Evolutionary conservation across 768 basidiomycete species (phyloP).

Genomic region (Calvatia gigantea): DNA sequence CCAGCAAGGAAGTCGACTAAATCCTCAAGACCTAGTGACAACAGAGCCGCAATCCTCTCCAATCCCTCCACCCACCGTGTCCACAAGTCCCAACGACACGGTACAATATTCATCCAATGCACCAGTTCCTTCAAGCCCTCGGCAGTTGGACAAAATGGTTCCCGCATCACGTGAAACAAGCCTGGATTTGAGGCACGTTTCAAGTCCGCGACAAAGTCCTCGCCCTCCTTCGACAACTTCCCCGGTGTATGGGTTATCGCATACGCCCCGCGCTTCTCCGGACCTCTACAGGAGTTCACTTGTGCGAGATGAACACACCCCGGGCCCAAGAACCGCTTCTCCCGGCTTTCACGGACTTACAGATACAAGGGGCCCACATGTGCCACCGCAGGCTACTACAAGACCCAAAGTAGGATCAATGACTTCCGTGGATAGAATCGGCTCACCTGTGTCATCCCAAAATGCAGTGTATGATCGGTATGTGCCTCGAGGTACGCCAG

Average conservation of each 20-base stretch:
- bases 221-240: background rate
- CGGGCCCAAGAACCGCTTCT: slow-evolving; percentile 4
- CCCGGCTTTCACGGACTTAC: background rate
- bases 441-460: background rate
- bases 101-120: background rate
- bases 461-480: slow-evolving; percentile 29
- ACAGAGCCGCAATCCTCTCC: background rate
- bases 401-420: background rate
- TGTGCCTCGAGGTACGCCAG: slow-evolving; percentile 22
- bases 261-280: slow-evolving; percentile 1
- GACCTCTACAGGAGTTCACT: background rate
- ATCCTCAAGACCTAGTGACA: background rate
- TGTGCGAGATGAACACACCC: background rate
- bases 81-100: background rate
- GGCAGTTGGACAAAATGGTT: background rate
- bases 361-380: background rate
- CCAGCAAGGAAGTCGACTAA: background rate
- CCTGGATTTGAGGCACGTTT: background rate
- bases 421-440: background rate
- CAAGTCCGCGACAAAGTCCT: slow-evolving; percentile 1
- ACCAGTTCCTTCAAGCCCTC: background rate
- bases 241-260: background rate
- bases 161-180: background rate
- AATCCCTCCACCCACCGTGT: background rate
- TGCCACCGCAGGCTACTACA: slow-evolving; percentile 2